Evolutionary conservation across 2,329 filamentous ascomycete genomes (phyloP), one percentile per base, ranked within the genome.

Genomic region (Arthroderma sp.): DNA sequence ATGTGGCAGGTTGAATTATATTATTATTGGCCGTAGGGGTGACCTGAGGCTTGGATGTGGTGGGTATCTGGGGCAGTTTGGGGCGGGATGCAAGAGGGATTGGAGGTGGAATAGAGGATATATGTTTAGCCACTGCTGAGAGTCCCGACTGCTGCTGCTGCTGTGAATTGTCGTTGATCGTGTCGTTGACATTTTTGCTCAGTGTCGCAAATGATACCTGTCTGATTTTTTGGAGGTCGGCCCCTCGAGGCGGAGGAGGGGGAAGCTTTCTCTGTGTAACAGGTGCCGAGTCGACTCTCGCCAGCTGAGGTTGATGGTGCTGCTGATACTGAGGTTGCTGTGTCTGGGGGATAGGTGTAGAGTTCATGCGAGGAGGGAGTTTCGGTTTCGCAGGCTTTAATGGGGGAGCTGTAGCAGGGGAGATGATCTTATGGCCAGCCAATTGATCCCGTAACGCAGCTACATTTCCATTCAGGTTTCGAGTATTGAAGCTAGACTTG

Each of bases 191-290:
- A 58, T 55, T 17, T 51, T 63, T 38, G 11, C 54, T 62, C 15
- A 62, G 49, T 2, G 56, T 59, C n/a, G 73, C 72, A 47, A 81
- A 74, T 1, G 78, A 78, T 31, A 76, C 74, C 62, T 70, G 64
- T 61, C 73, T 65, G 64, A 71, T 65, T 58, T 70, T 70, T 15
- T 70, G 65, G 9, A 55, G 39, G n/a, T 37, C 38, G 1, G 6
- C 54, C 8, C 54, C 38, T 28, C 23, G 35, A 11, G 54, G 54
- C 7, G 54, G 54, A 13, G 38, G 54, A 44, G 54, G 54, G 21
- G 54, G 54, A 15, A 55, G 37, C 23, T 55, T 55, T 17, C 54
- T 51, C 47, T 39, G 33, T 54, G 33, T n/a, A 31, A 23, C 9
- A 9, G 52, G 33, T 17, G 33, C 37, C 33, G 52, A 54, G 17